Evolutionary conservation across 352 stramenopile species (phyloP).

Genomic region (Aphanomyces stellatus): DNA sequence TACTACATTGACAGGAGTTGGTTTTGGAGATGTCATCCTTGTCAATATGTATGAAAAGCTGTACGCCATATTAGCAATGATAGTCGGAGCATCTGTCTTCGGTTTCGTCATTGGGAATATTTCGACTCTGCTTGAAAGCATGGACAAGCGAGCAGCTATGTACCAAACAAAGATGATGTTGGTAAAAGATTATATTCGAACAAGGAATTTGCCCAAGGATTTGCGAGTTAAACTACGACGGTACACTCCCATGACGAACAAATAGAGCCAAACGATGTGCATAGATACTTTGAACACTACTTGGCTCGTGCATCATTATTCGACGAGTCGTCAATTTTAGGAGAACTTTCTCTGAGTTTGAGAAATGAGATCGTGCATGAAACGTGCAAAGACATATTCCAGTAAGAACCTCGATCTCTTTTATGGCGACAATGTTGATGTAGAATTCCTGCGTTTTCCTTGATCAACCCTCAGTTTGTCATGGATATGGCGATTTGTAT

Average conservation of each 20-base stretch:
- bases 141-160: conserved; percentile 56
- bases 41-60: conserved; percentile 58
- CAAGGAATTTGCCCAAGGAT: conserved; percentile 56
- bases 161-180: conserved; percentile 72
- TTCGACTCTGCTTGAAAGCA: conserved; percentile 69
- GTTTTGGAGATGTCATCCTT: conserved; percentile 74
- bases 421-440: conserved; percentile 21
- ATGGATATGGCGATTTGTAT: conserved; percentile 83
- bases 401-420: neutral
- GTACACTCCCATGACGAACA: neutral
- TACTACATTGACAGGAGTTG: conserved; percentile 64
- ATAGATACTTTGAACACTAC: conserved; percentile 69
- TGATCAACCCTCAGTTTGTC: conserved; percentile 65
- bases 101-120: conserved; percentile 80
- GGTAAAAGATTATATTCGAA: conserved; percentile 84
- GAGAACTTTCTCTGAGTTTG: conserved; percentile 65
- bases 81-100: conserved; percentile 68
- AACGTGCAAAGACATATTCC: conserved; percentile 63
- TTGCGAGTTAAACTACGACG: conserved; percentile 26
- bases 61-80: conserved; percentile 57
- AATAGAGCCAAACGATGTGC: neutral
- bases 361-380: conserved; percentile 65
- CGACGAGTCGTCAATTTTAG: conserved; percentile 61
- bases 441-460: conserved; percentile 55
- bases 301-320: conserved; percentile 70